Evolutionary conservation across 306 rosid species (phyloP), one percentile per base, ranked within the genome.

Genomic region (Sophora flavescens): DNA sequence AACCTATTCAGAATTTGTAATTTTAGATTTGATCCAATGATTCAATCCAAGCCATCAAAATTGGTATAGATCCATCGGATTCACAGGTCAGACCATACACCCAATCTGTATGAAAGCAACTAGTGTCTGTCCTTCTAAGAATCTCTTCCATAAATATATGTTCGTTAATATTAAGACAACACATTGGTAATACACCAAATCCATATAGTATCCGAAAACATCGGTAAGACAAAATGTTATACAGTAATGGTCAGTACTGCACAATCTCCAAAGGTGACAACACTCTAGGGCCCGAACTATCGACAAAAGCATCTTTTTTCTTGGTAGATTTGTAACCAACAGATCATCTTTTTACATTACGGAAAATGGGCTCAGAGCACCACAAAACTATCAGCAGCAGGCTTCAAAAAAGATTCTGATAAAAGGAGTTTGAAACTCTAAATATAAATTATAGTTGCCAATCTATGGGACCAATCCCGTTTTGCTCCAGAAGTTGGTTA

Each of bases 401-500:
- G 22, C 67, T 59, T 60, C 64, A 35, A 69, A 36, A 26, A 17
- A 4, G 44, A 60, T 38, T 44, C 17, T 61, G 44, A 42, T 18
- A 6, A 9, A 6, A 53, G 54, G 48, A 36, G 32, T 2, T 59
- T 67, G 56, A 6, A 70, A 45, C 54, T 42, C 53, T 17, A 32
- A 52, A 36, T 36, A 68, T 30, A 45, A 30, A 60, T 84, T 81
- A 92, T 30, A 95, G 93, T 80, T 95, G 91, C 98, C 98, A 95
- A 73, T 92, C 96, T 48, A 95, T 95, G 42, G 97, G 75, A 76
- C 69, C 30, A 60, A 62, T 56, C 6, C 89, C 91, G 88, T 56
- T 82, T 86, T 89, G 76, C 88, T 92, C 87, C 73, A 92, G 87
- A 83, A 89, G 93, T 72, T 85, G 73, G 83, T 95, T 95, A 14